Evolutionary conservation across 257 asterid species (phyloP).

Genomic region (Solanum habrochaites): DNA sequence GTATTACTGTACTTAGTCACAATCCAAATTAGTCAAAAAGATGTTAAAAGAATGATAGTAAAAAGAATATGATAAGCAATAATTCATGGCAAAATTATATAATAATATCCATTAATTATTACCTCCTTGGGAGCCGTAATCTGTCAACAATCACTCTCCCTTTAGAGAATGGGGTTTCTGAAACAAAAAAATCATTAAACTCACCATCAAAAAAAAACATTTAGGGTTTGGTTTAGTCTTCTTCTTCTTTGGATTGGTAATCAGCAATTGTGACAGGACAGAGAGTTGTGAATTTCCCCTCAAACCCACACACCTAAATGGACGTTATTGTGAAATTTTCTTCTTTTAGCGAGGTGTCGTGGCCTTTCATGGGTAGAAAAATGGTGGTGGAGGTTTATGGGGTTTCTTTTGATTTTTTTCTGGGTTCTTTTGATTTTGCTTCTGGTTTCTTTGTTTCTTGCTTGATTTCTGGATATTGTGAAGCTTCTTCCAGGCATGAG

Average conservation of each 20-base stretch:
- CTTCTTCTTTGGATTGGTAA: neutral
- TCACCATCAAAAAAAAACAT: neutral
- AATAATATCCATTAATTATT: neutral
- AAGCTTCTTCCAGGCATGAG: neutral
- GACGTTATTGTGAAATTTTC: neutral
- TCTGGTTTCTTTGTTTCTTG: neutral
- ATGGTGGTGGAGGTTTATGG: neutral
- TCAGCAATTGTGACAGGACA: neutral
- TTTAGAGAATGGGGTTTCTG: constrained; percentile 45
- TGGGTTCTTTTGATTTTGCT: neutral
- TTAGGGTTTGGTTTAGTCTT: neutral
- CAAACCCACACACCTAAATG: neutral
- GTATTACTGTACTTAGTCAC: neutral
- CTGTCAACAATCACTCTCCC: constrained; percentile 40
- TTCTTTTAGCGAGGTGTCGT: neutral
- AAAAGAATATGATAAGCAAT: neutral
- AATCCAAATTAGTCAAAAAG: neutral
- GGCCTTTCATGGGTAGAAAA: neutral
- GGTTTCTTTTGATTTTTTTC: neutral
- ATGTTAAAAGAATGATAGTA: neutral
- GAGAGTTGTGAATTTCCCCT: neutral
- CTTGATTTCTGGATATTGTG: neutral
- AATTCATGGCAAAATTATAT: neutral
- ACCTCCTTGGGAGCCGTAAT: constrained; percentile 49
- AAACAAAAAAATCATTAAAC: constrained; percentile 68